phyloP scores from a whole-genome alignment of 1,284 basidiomycete genomes.

The Apiotrichum laibachii region DNA sequence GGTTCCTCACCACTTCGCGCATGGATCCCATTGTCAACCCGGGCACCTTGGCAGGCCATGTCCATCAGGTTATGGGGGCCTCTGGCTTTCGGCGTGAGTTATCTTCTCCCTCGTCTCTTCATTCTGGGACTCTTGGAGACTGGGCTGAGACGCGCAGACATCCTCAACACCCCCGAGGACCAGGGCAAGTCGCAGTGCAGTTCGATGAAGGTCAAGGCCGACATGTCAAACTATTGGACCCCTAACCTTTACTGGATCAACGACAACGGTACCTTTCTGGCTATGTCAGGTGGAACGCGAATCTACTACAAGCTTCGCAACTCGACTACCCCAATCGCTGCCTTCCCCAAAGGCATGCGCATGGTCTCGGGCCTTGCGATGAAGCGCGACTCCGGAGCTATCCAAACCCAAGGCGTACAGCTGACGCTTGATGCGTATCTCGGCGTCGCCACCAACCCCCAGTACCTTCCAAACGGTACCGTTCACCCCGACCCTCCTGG shows the following conservation, averaged over 20 bases:
- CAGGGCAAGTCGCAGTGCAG: slow-evolving; percentile 34
- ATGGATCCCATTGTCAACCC: slow-evolving; percentile 50
- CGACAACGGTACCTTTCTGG: slow-evolving; percentile 26
- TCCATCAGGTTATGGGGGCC: slow-evolving; percentile 49
- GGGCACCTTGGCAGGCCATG: slow-evolving; percentile 39
- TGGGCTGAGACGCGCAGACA: slow-evolving; percentile 12
- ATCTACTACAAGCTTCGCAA: slow-evolving; percentile 46
- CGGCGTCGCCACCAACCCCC: neutral
- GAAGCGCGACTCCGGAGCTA: neutral
- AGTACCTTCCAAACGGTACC: slow-evolving; percentile 24
- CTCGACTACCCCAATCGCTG: slow-evolving; percentile 19
- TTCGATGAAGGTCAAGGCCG: slow-evolving; percentile 39
- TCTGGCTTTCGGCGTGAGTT: slow-evolving; percentile 36
- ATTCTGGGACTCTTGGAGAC: neutral
- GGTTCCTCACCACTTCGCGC: slow-evolving; percentile 33
- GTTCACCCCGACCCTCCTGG: neutral
- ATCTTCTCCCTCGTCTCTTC: neutral
- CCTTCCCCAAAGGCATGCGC: slow-evolving; percentile 52
- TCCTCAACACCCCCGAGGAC: slow-evolving; percentile 24
- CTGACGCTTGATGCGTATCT: neutral
- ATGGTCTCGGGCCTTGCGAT: slow-evolving; percentile 52
- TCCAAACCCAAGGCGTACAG: neutral
- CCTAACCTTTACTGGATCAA: slow-evolving; percentile 53
- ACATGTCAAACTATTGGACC: slow-evolving; percentile 55
- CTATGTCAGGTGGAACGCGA: slow-evolving; percentile 29